Evolutionary conservation across 805 yeast genomes (phyloP), one percentile per base, ranked within the genome.

Genomic region (Metschnikowia lachancei): DNA sequence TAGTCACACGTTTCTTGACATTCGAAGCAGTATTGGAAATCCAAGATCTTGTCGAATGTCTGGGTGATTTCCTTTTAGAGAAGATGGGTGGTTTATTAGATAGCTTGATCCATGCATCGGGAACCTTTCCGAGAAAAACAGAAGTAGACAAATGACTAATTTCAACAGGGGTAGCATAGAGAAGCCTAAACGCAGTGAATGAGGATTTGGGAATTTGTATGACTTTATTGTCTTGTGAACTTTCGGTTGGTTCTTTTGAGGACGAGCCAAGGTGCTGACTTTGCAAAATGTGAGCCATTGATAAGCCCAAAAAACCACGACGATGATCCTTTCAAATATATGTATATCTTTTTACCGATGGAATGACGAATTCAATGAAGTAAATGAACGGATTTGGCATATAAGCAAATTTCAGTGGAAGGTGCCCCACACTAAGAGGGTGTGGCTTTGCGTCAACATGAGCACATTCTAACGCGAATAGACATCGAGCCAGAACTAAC

Each of bases 161-260:
- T 45, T 78, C 76, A 3, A 55, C 42, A 0, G 83, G 67, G 8
- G 72, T 66, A n/a, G 78, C 72, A 59, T 81, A 82, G 13, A 73
- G 63, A 20, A 86, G 64, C 35, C 86, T 68, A 48, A 74, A 80
- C 0, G 85, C 83, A 0, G 88, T 80, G 63, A 79, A 85, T 1
- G 88, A 82, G 24, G 66, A 50, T 32, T 58, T 62, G 3, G 87
- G 87, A 16, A 81, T 65, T 17, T 47, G 49, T 30, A 59, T 46
- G 14, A 20, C n/a, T 9, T 34, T 12, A 35, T n/a, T 16, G 3
- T 18, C n/a, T 19, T 12, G 9, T 24, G 10, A 14, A 9, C 19
- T 20, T 18, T 31, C 19, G 13, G 24, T 33, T n/a, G 29, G 20
- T 39, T 39, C 18, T 24, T 14, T 37, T 24, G 29, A 13, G 12